A percentile compares a stretch with the other conserved stretches of the same genome.
Conservation (phyloP, 176 grass and related monocot species). For the Microstegium vimineum region DNA sequence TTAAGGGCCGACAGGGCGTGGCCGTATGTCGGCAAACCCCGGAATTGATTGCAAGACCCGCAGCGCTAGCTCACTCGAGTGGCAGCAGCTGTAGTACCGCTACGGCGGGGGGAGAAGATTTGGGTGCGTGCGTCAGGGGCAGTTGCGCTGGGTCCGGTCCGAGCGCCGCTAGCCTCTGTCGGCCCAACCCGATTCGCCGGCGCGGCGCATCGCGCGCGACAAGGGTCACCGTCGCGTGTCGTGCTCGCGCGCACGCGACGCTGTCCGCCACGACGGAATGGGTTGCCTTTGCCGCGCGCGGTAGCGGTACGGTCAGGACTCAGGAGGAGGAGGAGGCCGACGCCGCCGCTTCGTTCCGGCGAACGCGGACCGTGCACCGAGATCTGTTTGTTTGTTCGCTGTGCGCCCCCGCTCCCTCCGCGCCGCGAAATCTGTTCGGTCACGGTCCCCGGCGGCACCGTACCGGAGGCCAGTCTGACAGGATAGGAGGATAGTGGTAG, state of each 20-base stretch:
- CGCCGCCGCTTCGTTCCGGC: background rate
- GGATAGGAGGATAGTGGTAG: too few species aligned
- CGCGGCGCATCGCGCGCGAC: background rate
- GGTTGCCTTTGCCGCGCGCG: background rate
- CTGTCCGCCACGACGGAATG: slow-evolving; percentile 23
- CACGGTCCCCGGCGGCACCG: background rate
- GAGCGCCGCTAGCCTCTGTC: background rate
- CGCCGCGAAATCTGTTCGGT: background rate
- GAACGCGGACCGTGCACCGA: background rate
- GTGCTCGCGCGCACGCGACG: background rate
- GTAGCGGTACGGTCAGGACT: too few species aligned
- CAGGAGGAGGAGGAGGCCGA: too few species aligned
- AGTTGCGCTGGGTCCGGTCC: background rate
- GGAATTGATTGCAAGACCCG: background rate
- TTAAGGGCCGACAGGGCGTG: slow-evolving; percentile 28
- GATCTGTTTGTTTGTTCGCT: too few species aligned
- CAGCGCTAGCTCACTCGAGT: background rate
- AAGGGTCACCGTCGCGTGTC: background rate
- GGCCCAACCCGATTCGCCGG: background rate
- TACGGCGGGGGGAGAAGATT: background rate
- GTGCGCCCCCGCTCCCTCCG: too few species aligned
- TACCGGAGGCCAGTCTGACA: background rate
- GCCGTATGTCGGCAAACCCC: slow-evolving; percentile 28
- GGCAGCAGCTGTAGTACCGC: too few species aligned
- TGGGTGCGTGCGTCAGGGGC: too few species aligned